A percentile compares a stretch with the other conserved stretches of the same genome.
phyloP scores from a whole-genome alignment of 176 grass and related monocot genomes.

The Poa annua region DNA sequence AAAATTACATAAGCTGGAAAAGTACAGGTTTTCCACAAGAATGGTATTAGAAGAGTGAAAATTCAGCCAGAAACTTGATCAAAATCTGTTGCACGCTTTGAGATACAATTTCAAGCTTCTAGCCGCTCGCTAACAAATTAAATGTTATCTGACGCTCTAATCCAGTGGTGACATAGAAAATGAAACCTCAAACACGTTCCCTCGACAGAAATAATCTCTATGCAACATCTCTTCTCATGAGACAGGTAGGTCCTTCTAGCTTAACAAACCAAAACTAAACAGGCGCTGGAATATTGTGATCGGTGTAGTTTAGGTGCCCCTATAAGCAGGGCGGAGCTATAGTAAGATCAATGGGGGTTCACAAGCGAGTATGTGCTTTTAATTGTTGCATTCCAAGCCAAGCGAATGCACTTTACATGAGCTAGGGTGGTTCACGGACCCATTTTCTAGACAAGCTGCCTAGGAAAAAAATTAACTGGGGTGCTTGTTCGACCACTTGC shows the following conservation, averaged over 20 bases:
- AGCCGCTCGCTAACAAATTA: neutral
- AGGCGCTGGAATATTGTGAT: slow-evolving; percentile 4
- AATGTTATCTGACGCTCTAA: neutral
- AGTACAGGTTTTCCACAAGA: neutral
- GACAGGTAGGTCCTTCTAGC: neutral
- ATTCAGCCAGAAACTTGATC: neutral
- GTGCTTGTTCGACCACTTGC: neutral
- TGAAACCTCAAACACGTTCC: neutral
- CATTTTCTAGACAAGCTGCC: neutral
- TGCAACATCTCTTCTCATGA: neutral
- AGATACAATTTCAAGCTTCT: neutral
- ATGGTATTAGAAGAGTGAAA: neutral
- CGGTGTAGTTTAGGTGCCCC: neutral
- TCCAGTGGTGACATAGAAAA: neutral
- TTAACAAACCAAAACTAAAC: slow-evolving; percentile 6
- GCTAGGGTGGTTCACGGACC: neutral
- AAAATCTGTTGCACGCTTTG: slow-evolving; percentile 1
- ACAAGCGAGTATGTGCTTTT: neutral
- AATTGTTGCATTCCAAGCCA: neutral
- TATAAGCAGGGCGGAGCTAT: neutral
- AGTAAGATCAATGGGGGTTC: neutral
- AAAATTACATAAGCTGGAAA: neutral
- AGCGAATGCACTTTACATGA: neutral
- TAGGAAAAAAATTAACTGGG: neutral
- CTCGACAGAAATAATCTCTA: neutral